These are phyloP conservation scores for Canavalia ensiformis DNA, from an alignment of 306 rosid species.

Conservation along the genomic window DNA sequence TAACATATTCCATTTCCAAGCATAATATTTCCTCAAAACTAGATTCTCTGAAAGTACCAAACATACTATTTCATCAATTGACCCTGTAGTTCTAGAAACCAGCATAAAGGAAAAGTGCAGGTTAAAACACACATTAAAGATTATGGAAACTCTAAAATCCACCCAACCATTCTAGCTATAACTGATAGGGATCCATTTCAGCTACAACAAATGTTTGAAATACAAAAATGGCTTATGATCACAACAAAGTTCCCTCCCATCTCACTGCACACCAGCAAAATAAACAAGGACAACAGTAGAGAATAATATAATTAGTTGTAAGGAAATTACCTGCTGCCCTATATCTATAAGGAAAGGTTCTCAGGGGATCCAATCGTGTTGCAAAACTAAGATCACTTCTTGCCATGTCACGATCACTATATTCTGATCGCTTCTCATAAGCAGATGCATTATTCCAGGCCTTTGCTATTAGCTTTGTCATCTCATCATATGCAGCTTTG, in stretches of 20 bases:
- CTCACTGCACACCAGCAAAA: not conserved
- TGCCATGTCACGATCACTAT: conserved; percentile 97
- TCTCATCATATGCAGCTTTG: conserved; percentile 93
- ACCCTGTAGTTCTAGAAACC: not conserved
- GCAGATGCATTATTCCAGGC: conserved; percentile 89
- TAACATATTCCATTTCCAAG: not conserved
- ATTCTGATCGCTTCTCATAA: conserved; percentile 93
- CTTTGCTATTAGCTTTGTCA: conserved; percentile 91
- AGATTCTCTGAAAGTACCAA: not conserved
- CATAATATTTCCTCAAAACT: not conserved
- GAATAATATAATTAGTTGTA: conserved; percentile 16
- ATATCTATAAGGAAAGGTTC: conserved; percentile 95
- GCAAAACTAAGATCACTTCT: conserved; percentile 84
- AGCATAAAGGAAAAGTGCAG: conserved; percentile 1
- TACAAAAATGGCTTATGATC: conserved; percentile 32
- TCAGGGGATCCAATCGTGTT: conserved; percentile 80
- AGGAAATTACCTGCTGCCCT: conserved; percentile 86
- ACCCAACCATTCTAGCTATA: conserved; percentile 2
- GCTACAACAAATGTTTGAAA: conserved; percentile 27
- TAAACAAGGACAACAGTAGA: conserved; percentile 10
- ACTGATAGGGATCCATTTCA: not conserved
- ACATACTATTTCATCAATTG: not conserved
- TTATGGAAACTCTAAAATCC: not conserved
- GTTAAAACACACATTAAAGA: not conserved
- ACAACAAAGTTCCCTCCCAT: conserved; percentile 28